Base-by-base conservation (phyloP, 2,329 filamentous ascomycete genomes). In the Hypoxylon sp. region DNA sequence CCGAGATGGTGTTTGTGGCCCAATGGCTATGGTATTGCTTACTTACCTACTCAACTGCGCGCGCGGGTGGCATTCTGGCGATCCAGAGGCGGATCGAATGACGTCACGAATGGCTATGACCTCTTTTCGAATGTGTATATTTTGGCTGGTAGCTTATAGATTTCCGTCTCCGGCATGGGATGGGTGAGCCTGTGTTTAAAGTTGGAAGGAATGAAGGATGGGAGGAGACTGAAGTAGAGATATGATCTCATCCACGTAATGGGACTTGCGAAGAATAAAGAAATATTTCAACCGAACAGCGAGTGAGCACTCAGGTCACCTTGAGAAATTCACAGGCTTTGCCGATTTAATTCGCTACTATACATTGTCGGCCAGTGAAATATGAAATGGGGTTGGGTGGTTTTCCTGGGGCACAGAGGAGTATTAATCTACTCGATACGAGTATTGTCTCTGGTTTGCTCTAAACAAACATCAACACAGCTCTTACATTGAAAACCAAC, bases 21-120 rank as follows among this genome's bases (percentile, higher is more conserved):
- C 22, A 46, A 49, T 22, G 48, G 35, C 31, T 22, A 31, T 10
- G 22, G 11, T 54, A 13, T 13, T 25, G 20, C 25, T 31, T 37
- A 25, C 35, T 55, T 54, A 35, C n/a, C n/a, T n/a, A n/a, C 20
- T 20, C 20, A 20, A 20, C 20, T 20, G 20, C 20, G 20, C 2
- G 2, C 20, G 2, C 20, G 20, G 20, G 20, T 20, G 20, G 35
- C 40, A 53, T 57, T 35, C 33, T 37, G 3, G 22, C 7, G 37
- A 56, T 55, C 37, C 27, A 25, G 20, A 40, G 11, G 37, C 22
- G 44, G 33, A 48, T 68, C 51, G 61, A 59, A 72, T 35, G 70
- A 72, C 53, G 55, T 72, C 22, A 72, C 33, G 67, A 72, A 68
- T 60, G 50, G 48, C 40, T 61, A 72, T 59, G 69, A 61, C 48